These are phyloP conservation scores for Tillandsia fasciculata DNA, from an alignment of 176 grass and related monocot genomes.

Conservation along the genomic window DNA sequence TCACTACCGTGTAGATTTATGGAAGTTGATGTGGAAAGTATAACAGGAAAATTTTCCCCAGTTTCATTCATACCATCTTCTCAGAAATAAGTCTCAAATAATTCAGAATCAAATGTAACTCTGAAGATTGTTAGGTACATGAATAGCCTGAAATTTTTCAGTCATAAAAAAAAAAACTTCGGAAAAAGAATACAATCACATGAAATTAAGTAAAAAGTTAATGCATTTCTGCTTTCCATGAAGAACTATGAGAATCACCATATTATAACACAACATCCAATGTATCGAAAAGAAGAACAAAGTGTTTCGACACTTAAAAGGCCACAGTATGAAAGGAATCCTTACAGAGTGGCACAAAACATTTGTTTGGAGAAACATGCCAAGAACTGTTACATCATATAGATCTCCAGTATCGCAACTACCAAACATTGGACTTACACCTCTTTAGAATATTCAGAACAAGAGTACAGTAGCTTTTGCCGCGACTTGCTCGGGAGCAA, in stretches of 20 bases:
- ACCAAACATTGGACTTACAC: conserved; percentile 15
- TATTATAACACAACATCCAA: conserved; percentile 1
- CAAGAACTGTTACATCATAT: conserved; percentile 15
- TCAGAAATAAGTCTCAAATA: no score
- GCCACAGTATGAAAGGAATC: conserved; percentile 26
- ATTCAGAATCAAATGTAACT: no score
- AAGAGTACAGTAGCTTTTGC: neutral
- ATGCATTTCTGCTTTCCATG: neutral
- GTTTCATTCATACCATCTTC: no score
- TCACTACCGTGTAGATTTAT: neutral
- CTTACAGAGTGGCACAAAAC: conserved; percentile 15
- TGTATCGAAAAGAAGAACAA: conserved; percentile 10
- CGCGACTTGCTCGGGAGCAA: no score
- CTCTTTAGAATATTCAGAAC: neutral
- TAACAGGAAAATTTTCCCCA: no score
- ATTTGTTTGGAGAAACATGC: conserved; percentile 12
- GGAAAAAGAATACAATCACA: no score
- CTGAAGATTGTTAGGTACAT: no score
- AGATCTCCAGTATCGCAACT: conserved; percentile 18
- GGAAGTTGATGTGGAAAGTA: no score
- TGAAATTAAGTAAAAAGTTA: neutral
- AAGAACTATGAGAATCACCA: neutral
- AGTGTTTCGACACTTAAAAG: conserved; percentile 11
- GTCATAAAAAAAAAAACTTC: no score
- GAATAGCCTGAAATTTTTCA: no score